These are phyloP conservation scores for Pyrenophora tritici-repentis DNA, from an alignment of 2,329 filamentous ascomycete species.

Conservation along the genomic window DNA sequence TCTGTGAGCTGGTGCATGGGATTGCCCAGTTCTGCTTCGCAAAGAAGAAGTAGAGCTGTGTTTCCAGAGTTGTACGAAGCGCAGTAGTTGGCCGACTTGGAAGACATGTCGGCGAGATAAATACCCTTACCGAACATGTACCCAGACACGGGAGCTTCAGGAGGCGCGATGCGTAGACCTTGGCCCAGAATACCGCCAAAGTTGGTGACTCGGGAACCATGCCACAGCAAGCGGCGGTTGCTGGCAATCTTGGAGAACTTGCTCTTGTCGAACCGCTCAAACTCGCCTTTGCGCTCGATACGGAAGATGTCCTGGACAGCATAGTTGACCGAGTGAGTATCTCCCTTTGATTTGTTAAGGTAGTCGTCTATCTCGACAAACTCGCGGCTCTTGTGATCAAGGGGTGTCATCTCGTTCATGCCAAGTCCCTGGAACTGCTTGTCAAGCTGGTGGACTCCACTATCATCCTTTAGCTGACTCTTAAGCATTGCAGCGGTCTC, in stretches of 20 bases:
- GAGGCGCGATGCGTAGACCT: slow-evolving; percentile 86
- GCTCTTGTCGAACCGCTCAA: slow-evolving; percentile 67
- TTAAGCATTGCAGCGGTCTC: slow-evolving; percentile 80
- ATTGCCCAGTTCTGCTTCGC: slow-evolving; percentile 79
- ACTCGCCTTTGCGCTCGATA: slow-evolving; percentile 75
- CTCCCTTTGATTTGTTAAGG: slow-evolving; percentile 67
- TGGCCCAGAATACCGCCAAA: slow-evolving; percentile 86
- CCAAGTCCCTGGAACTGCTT: slow-evolving; percentile 72
- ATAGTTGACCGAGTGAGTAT: slow-evolving; percentile 67
- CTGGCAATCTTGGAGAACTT: slow-evolving; percentile 59
- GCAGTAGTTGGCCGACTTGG: slow-evolving; percentile 83
- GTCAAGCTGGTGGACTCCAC: slow-evolving; percentile 68
- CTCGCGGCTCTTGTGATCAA: slow-evolving; percentile 65
- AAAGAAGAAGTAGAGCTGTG: slow-evolving; percentile 76
- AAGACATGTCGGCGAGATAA: slow-evolving; percentile 80
- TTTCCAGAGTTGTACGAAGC: slow-evolving; percentile 64
- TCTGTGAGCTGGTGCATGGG: slow-evolving; percentile 69
- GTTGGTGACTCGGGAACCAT: slow-evolving; percentile 82
- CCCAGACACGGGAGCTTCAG: slow-evolving; percentile 76
- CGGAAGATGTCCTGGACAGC: slow-evolving; percentile 77
- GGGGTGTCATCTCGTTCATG: slow-evolving; percentile 75
- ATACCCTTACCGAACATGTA: slow-evolving; percentile 94
- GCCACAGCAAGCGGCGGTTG: slow-evolving; percentile 81
- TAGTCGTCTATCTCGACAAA: slow-evolving; percentile 70
- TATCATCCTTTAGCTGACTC: slow-evolving; percentile 55